phyloP scores from a whole-genome alignment of 441 rosid genomes.

The Mallotus japonicus region DNA sequence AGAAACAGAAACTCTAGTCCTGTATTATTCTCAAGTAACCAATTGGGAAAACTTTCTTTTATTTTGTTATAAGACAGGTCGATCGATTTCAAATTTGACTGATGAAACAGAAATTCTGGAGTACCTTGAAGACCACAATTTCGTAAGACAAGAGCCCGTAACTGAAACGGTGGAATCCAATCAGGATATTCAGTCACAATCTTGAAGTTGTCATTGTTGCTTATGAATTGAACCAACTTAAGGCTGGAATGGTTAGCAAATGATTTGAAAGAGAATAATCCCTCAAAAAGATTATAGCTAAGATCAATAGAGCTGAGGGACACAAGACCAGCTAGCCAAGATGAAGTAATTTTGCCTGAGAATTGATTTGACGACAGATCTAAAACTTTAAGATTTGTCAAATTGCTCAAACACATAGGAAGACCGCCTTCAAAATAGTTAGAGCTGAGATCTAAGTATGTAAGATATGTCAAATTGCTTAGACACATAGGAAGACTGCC shows the following conservation, averaged over 20 bases:
- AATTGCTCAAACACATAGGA: background rate
- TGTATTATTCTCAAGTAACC: constrained; percentile 1
- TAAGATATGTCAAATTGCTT: background rate
- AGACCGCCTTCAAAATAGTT: background rate
- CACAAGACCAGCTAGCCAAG: background rate
- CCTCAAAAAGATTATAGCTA: background rate
- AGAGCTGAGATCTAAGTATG: no score
- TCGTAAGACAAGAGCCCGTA: background rate
- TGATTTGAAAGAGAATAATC: background rate
- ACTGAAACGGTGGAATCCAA: background rate
- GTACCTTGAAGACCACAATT: background rate
- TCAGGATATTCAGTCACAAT: background rate
- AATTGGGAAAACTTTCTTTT: background rate
- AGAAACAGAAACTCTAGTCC: background rate
- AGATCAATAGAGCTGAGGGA: background rate
- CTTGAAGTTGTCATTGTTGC: background rate
- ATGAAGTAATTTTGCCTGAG: background rate
- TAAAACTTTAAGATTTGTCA: background rate
- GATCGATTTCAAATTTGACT: background rate
- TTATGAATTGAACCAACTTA: background rate
- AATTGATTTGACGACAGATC: background rate
- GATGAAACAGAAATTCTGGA: background rate
- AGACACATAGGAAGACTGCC: background rate
- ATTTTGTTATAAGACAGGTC: constrained; percentile 5
- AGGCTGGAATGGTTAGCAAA: background rate